phyloP scores from a whole-genome alignment of 495 filamentous ascomycete genomes.

The Penicillium turbatum region DNA sequence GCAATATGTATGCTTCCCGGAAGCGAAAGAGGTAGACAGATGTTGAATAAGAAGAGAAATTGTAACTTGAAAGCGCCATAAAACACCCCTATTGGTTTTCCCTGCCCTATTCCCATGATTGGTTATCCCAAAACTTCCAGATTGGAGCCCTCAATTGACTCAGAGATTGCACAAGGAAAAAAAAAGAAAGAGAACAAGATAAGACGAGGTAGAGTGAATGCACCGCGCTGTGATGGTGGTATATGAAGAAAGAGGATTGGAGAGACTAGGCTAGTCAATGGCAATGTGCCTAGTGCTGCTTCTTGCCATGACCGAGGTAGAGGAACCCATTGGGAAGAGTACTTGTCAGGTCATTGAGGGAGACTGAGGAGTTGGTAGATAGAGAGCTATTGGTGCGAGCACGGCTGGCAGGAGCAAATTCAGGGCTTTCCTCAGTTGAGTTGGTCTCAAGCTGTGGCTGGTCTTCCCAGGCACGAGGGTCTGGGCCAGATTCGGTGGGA shows the following conservation, averaged over 20 bases:
- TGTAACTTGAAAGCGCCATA: conserved; percentile 19
- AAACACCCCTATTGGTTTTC: conserved; percentile 7
- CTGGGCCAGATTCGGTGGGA: conserved; percentile 36
- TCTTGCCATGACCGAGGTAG: conserved; percentile 27
- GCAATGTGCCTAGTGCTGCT: conserved; percentile 9
- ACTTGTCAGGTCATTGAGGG: conserved; percentile 15
- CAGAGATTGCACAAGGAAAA: conserved; percentile 8
- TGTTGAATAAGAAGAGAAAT: conserved; percentile 3
- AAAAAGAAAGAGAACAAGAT: background rate
- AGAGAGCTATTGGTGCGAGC: conserved; percentile 24
- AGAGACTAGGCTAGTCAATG: conserved; percentile 4
- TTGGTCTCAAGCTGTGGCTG: conserved; percentile 18
- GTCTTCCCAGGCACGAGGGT: conserved; percentile 23
- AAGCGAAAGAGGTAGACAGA: conserved; percentile 4
- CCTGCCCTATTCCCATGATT: background rate
- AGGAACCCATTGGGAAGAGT: conserved; percentile 31
- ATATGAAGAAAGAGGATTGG: conserved; percentile 11
- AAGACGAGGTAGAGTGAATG: conserved; percentile 1
- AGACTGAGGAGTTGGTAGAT: conserved; percentile 21
- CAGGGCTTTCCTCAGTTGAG: conserved; percentile 9
- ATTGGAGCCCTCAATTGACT: conserved; percentile 10
- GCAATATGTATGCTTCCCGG: conserved; percentile 9
- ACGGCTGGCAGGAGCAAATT: conserved; percentile 4
- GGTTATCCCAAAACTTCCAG: background rate
- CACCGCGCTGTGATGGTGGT: conserved; percentile 15